Evolutionary conservation across 129 eudicot genomes (phyloP).

Genomic region (Lonicera japonica): DNA sequence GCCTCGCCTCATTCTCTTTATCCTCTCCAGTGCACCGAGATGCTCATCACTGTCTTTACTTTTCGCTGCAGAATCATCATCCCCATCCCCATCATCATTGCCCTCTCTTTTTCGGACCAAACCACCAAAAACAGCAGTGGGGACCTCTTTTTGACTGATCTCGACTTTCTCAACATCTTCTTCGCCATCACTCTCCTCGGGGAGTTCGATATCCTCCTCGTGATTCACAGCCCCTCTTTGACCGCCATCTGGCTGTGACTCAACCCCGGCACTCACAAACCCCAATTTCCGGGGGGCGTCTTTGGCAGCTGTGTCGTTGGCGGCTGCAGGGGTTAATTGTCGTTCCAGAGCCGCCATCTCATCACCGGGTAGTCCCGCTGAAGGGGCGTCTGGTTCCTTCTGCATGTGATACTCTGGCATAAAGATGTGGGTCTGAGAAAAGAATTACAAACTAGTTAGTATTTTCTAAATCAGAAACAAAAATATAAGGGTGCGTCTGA

Average conservation of each 20-base stretch:
- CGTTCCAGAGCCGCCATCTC: slow-evolving; percentile 93
- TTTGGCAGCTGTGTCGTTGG: slow-evolving; percentile 19
- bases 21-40: slow-evolving; percentile 78
- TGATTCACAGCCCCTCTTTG: slow-evolving; percentile 31
- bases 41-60: slow-evolving; percentile 38
- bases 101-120: slow-evolving; percentile 50
- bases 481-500: background rate
- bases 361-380: slow-evolving; percentile 63
- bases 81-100: slow-evolving; percentile 4
- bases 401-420: slow-evolving; percentile 84
- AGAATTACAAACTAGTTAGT: slow-evolving; percentile 2
- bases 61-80: slow-evolving; percentile 13
- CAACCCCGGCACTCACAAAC: slow-evolving; percentile 72
- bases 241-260: slow-evolving; percentile 30
- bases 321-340: slow-evolving; percentile 47
- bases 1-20: slow-evolving; percentile 57
- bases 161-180: slow-evolving; percentile 60
- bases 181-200: slow-evolving; percentile 81
- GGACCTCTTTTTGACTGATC: slow-evolving; percentile 74
- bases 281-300: slow-evolving; percentile 44
- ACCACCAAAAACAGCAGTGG: slow-evolving; percentile 76
- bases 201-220: slow-evolving; percentile 90
- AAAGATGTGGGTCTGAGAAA: slow-evolving; percentile 68
- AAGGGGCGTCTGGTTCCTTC: slow-evolving; percentile 47
- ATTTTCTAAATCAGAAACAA: background rate